These are phyloP conservation scores for Leishmania amazonensis DNA, from an alignment of 208 protist species.

Conservation along the genomic window DNA sequence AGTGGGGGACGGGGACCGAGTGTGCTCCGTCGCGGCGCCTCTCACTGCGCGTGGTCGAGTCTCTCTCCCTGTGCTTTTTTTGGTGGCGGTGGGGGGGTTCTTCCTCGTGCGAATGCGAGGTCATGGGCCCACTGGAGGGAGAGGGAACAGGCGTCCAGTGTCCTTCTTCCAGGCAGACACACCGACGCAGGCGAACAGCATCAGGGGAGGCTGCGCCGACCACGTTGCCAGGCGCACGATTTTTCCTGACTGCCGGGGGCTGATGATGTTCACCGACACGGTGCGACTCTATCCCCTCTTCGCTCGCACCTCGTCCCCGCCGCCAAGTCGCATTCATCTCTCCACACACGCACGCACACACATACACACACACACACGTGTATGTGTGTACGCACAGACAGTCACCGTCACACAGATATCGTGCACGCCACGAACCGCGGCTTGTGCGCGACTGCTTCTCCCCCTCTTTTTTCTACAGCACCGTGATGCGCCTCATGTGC, in stretches of 20 bases:
- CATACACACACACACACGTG: background rate
- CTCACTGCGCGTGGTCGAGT: background rate
- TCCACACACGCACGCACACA: background rate
- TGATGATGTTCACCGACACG: background rate
- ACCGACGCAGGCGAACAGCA: background rate
- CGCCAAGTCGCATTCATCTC: background rate
- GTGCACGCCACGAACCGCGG: background rate
- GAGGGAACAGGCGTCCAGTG: background rate
- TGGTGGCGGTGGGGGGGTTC: background rate
- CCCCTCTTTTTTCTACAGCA: background rate
- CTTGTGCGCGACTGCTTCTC: background rate
- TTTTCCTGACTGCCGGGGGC: background rate
- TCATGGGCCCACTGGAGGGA: background rate
- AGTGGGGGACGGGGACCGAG: background rate
- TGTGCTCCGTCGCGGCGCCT: background rate
- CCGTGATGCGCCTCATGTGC: slow-evolving; percentile 1
- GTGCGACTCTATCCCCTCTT: background rate
- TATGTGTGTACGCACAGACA: background rate
- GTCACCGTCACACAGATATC: background rate
- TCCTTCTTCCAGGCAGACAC: background rate
- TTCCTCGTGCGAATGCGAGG: background rate
- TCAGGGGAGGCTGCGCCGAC: background rate
- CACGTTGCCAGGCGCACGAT: background rate
- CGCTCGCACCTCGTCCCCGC: background rate
- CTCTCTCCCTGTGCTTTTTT: background rate